These are phyloP conservation scores for Trypanosoma scelopori DNA, from an alignment of 208 protist genomes.

Conservation along the genomic window DNA sequence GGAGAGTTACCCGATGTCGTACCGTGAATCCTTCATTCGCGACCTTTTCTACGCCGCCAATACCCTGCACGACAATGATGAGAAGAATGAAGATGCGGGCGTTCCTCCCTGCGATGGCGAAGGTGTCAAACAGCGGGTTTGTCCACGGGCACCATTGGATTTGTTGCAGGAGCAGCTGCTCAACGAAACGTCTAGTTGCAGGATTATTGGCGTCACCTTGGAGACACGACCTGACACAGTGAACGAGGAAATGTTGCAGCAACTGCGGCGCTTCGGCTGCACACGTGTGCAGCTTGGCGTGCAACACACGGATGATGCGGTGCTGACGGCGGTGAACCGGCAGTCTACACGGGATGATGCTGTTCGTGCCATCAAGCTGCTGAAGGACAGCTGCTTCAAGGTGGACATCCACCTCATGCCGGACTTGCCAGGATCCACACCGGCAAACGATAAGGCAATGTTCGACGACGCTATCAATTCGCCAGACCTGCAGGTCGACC, in stretches of 20 bases:
- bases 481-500: slow-evolving; percentile 96
- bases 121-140: not conserved
- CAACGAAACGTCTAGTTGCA: slow-evolving; percentile 90
- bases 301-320: slow-evolving; percentile 97
- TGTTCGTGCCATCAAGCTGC: slow-evolving; percentile 91
- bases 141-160: slow-evolving; percentile 50
- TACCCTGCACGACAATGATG: slow-evolving; percentile 52
- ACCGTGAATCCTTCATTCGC: slow-evolving; percentile 89
- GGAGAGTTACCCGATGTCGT: slow-evolving; percentile 95
- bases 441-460: slow-evolving; percentile 93
- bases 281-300: slow-evolving; percentile 99
- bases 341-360: slow-evolving; percentile 95
- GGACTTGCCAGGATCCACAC: slow-evolving; percentile 96
- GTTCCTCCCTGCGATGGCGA: not conserved
- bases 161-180: slow-evolving; percentile 88
- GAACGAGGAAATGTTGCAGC: slow-evolving; percentile 93
- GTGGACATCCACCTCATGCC: slow-evolving; percentile 99
- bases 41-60: slow-evolving; percentile 92
- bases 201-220: slow-evolving; percentile 99
- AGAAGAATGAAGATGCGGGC: slow-evolving; percentile 33
- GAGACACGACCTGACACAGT: slow-evolving; percentile 98
- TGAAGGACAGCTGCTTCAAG: slow-evolving; percentile 98
- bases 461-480: slow-evolving; percentile 96
- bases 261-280: slow-evolving; percentile 91
- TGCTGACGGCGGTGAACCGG: slow-evolving; percentile 92